Evolutionary conservation across 2,329 filamentous ascomycete genomes (phyloP).

Genomic region (Cladophialophora carrionii): DNA sequence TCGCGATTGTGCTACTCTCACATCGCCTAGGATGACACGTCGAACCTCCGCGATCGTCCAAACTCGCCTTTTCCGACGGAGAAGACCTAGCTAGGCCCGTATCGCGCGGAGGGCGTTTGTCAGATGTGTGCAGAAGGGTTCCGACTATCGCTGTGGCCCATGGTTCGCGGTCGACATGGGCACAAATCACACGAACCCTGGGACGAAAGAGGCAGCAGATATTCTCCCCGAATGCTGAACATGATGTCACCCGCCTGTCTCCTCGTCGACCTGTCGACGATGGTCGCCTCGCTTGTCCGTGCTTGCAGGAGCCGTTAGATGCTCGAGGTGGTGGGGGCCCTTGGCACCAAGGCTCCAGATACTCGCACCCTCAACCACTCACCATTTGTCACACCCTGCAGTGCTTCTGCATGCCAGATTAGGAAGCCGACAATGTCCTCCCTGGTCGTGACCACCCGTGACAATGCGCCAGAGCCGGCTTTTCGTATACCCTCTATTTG

Average conservation of each 20-base stretch:
- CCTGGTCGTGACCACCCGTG: conserved; percentile 1
- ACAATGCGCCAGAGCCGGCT: conserved; percentile 7
- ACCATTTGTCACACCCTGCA: neutral
- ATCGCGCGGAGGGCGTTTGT: conserved; percentile 7
- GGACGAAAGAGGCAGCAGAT: neutral
- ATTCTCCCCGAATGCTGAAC: neutral
- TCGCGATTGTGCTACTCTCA: neutral
- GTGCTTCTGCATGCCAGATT: conserved; percentile 8
- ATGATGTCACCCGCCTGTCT: neutral
- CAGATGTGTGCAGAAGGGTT: conserved; percentile 14
- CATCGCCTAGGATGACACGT: neutral
- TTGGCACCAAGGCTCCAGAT: conserved; percentile 3
- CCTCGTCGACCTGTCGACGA: neutral
- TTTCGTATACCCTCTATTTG: conserved; percentile 7
- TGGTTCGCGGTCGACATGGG: neutral
- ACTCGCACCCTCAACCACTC: neutral
- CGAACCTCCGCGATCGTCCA: neutral
- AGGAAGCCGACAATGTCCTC: conserved; percentile 15
- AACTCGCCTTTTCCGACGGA: conserved; percentile 18
- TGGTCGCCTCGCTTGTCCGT: neutral
- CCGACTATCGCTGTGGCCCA: neutral
- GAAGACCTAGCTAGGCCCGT: conserved; percentile 15
- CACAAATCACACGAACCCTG: conserved; percentile 1
- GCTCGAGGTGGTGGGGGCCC: neutral
- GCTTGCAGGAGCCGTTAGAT: conserved; percentile 2